Percentiles rank a stretch among this genome's conserved stretches.
Evolutionary conservation across 106 monocot species (phyloP).

Genomic region (Narthecium ossifragum): DNA sequence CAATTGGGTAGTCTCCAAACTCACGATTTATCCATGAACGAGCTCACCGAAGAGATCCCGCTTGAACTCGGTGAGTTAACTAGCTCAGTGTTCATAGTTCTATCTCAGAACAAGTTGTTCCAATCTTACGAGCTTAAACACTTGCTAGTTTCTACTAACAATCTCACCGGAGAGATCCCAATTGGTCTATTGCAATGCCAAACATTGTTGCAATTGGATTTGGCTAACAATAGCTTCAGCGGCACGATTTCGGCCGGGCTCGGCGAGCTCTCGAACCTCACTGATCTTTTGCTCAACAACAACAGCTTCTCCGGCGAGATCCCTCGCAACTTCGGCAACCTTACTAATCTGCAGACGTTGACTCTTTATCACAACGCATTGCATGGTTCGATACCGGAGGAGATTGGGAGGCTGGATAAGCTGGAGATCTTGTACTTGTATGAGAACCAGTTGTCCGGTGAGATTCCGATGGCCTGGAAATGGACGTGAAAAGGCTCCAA

Average conservation of each 20-base stretch:
- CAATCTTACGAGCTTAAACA: slow-evolving; percentile 41
- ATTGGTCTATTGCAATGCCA: slow-evolving; percentile 35
- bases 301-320: slow-evolving; percentile 70
- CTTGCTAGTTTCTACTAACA: slow-evolving; percentile 61
- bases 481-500: too few relatives aligned
- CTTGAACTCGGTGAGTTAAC: slow-evolving; percentile 31
- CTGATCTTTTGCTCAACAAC: slow-evolving; percentile 87
- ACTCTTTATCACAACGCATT: slow-evolving; percentile 70
- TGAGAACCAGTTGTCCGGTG: slow-evolving; percentile 76
- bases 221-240: slow-evolving; percentile 67
- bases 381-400: slow-evolving; percentile 39
- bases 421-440: slow-evolving; percentile 76
- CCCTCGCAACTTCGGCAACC: slow-evolving; percentile 40
- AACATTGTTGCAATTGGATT: slow-evolving; percentile 45
- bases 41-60: slow-evolving; percentile 49
- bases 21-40: slow-evolving; percentile 64
- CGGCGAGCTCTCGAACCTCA: slow-evolving; percentile 50
- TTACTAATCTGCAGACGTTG: slow-evolving; percentile 49
- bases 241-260: slow-evolving; percentile 53
- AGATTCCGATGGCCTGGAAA: slow-evolving; percentile 51
- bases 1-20: slow-evolving; percentile 28
- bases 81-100: slow-evolving; percentile 54
- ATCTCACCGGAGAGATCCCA: slow-evolving; percentile 58
- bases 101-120: slow-evolving; percentile 60
- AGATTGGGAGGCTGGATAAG: slow-evolving; percentile 37